Conservation (phyloP, 2,329 filamentous ascomycete species). For the Venturia carpophila region DNA sequence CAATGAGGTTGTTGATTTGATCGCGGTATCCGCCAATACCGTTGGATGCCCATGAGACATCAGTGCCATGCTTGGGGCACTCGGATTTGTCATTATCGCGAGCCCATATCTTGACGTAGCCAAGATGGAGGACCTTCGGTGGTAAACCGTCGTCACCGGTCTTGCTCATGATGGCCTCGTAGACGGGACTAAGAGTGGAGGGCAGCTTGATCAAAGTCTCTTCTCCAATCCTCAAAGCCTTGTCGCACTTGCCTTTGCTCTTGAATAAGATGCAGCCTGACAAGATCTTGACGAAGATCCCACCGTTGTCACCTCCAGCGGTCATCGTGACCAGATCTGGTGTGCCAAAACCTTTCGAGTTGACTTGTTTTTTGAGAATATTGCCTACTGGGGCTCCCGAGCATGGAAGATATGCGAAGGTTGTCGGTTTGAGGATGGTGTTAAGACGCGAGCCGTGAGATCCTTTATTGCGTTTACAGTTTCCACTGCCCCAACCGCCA, state of each 20-base stretch:
- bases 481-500: neutral
- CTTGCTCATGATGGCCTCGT: conserved; percentile 6
- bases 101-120: conserved; percentile 2
- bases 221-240: neutral
- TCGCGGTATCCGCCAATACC: conserved; percentile 9
- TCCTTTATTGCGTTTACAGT: conserved; percentile 11
- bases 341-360: neutral
- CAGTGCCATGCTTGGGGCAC: conserved; percentile 6
- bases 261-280: neutral
- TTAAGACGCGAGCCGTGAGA: conserved; percentile 12
- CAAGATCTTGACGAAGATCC: conserved; percentile 11
- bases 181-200: neutral
- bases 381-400: neutral
- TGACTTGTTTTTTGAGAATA: conserved; percentile 9
- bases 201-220: neutral
- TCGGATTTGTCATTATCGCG: neutral
- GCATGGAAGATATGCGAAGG: neutral
- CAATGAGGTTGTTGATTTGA: conserved; percentile 11
- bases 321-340: conserved; percentile 13
- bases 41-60: conserved; percentile 7
- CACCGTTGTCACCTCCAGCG: conserved; percentile 6
- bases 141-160: neutral
- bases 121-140: conserved; percentile 6
- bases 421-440: conserved; percentile 3
- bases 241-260: neutral